phyloP scores from a whole-genome alignment of 768 basidiomycete genomes.

The Leccinellum rugosiceps region DNA sequence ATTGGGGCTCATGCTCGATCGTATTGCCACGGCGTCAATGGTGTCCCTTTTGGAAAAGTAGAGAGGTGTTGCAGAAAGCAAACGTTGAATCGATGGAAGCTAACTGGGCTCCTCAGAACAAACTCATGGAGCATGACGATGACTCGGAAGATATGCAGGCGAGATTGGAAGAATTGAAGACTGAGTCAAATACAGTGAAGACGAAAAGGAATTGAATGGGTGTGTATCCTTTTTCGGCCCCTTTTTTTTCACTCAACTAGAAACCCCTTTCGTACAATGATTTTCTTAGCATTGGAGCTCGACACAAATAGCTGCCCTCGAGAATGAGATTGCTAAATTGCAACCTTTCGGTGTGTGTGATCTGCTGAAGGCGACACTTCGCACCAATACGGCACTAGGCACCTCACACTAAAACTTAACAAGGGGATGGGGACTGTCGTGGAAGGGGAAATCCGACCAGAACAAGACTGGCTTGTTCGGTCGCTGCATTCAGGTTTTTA shows the following conservation, averaged over 20 bases:
- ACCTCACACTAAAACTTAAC: too few relatives aligned
- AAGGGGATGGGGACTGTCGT: too few relatives aligned
- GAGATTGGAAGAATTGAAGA: constrained; percentile 71
- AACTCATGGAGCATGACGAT: constrained; percentile 71
- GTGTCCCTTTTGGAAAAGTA: constrained; percentile 69
- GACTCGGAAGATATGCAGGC: constrained; percentile 79
- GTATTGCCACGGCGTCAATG: constrained; percentile 55
- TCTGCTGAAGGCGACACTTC: too few relatives aligned
- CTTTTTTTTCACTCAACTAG: constrained; percentile 3
- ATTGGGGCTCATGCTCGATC: constrained; percentile 61
- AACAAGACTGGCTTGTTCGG: too few relatives aligned
- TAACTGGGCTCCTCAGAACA: constrained; percentile 62
- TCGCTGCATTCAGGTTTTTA: too few relatives aligned
- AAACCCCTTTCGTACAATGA: background rate
- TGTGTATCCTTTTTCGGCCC: constrained; percentile 28
- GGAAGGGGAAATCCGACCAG: too few relatives aligned
- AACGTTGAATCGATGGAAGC: constrained; percentile 76
- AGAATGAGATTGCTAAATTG: constrained; percentile 75
- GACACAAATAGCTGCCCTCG: constrained; percentile 64
- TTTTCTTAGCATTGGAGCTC: constrained; percentile 54
- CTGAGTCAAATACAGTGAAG: constrained; percentile 79
- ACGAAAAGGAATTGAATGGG: constrained; percentile 87
- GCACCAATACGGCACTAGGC: too few relatives aligned
- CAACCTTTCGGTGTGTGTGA: constrained; percentile 27
- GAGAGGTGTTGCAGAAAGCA: constrained; percentile 63